Evolutionary conservation across 805 yeast species (phyloP).

Genomic region (Spencermartinsiella europaea): DNA sequence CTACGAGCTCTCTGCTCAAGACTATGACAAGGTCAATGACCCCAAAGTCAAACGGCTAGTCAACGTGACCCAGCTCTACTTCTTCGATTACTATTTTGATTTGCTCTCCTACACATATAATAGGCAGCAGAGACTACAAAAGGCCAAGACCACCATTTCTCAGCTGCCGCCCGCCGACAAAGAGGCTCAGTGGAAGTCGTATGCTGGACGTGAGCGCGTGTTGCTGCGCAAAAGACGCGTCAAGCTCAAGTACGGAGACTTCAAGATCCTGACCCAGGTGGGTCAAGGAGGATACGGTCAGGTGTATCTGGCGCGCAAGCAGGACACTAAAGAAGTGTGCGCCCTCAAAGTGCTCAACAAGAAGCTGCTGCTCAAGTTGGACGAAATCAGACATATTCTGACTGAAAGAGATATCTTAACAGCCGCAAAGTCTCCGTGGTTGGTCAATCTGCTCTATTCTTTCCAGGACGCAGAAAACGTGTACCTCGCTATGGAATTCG

Average conservation of each 20-base stretch:
- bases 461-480: slow-evolving; percentile 90
- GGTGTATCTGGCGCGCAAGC: slow-evolving; percentile 91
- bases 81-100: slow-evolving; percentile 93
- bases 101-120: slow-evolving; percentile 87
- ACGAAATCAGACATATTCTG: slow-evolving; percentile 91
- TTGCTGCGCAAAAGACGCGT: slow-evolving; percentile 81
- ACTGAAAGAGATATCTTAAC: slow-evolving; percentile 96
- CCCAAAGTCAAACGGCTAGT: slow-evolving; percentile 81
- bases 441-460: slow-evolving; percentile 87
- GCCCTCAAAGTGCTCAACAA: slow-evolving; percentile 91
- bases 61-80: slow-evolving; percentile 88
- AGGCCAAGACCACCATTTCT: slow-evolving; percentile 50
- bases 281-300: slow-evolving; percentile 99
- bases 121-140: slow-evolving; percentile 74
- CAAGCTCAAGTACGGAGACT: slow-evolving; percentile 91
- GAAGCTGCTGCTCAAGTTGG: slow-evolving; percentile 75
- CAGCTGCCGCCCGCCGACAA: slow-evolving; percentile 37
- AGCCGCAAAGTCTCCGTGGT: slow-evolving; percentile 94
- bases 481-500: slow-evolving; percentile 97
- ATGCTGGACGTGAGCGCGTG: slow-evolving; percentile 79
- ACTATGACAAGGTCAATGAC: slow-evolving; percentile 43
- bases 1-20: slow-evolving; percentile 16
- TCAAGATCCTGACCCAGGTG: slow-evolving; percentile 94
- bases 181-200: slow-evolving; percentile 66
- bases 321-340: slow-evolving; percentile 90